Conservation (phyloP, 768 basidiomycete species). For the Megacollybia marginata region DNA sequence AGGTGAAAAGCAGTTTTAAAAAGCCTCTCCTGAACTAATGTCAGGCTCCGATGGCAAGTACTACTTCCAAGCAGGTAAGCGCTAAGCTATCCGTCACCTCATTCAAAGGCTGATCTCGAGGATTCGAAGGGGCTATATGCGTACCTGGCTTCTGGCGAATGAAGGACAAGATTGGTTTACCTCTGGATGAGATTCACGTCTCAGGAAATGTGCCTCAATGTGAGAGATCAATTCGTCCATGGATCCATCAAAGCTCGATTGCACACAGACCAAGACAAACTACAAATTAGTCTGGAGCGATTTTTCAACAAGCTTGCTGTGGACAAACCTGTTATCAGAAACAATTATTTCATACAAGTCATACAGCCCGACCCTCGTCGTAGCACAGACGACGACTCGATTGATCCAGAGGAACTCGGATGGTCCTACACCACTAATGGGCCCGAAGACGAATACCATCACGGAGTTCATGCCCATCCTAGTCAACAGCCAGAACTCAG, state of each 20-base stretch:
- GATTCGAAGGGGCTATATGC: conserved; percentile 1
- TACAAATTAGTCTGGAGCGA: conserved; percentile 57
- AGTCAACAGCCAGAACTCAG: conserved; percentile 2
- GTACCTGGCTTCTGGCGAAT: conserved; percentile 66
- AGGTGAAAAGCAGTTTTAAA: conserved; percentile 25
- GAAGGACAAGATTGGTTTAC: conserved; percentile 66
- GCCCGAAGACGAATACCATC: conserved; percentile 37
- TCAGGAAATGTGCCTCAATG: conserved; percentile 69
- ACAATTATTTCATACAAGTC: conserved; percentile 53
- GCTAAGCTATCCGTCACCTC: conserved; percentile 44
- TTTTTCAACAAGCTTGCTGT: conserved; percentile 63
- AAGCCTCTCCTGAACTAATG: conserved; percentile 2
- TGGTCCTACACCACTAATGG: conserved; percentile 55
- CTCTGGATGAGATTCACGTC: conserved; percentile 65
- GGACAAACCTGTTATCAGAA: conserved; percentile 63
- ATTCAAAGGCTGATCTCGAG: conserved; percentile 40
- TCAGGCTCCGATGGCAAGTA: conserved; percentile 61
- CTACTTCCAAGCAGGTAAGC: conserved; percentile 63
- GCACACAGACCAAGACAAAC: conserved; percentile 46
- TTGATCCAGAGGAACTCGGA: conserved; percentile 59
- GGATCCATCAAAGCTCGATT: not conserved
- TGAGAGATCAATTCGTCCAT: conserved; percentile 14
- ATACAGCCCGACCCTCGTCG: conserved; percentile 20
- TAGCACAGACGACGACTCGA: conserved; percentile 13
- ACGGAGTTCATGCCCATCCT: conserved; percentile 16